Conservation (phyloP, 345 rosid species). For the Cardamine occulta region DNA sequence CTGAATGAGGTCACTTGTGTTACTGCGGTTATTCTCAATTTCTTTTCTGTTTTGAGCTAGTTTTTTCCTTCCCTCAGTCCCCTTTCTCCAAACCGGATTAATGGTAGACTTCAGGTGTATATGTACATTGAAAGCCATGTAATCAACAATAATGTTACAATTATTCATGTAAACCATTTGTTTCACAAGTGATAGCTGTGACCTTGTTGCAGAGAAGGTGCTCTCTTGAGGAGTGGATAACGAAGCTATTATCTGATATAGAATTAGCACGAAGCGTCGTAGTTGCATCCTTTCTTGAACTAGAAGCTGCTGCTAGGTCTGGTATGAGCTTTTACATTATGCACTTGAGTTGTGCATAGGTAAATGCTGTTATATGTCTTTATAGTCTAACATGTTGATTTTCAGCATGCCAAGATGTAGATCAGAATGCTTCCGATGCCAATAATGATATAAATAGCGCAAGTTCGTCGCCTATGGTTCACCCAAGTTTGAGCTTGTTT, state of each 20-base stretch:
- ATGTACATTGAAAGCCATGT: constrained; percentile 28
- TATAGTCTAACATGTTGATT: constrained; percentile 27
- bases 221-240: constrained; percentile 97
- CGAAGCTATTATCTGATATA: constrained; percentile 88
- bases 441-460: constrained; percentile 51
- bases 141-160: not conserved
- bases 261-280: constrained; percentile 88
- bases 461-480: constrained; percentile 50
- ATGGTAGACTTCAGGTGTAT: not conserved
- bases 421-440: constrained; percentile 57
- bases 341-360: not conserved
- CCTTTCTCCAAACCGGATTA: not conserved
- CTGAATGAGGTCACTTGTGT: not conserved
- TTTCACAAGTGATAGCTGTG: constrained; percentile 28
- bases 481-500: constrained; percentile 58
- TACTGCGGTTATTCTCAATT: constrained; percentile 20
- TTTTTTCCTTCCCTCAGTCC: constrained; percentile 1
- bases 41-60: constrained; percentile 3
- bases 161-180: constrained; percentile 12
- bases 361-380: not conserved
- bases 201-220: constrained; percentile 86
- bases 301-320: constrained; percentile 97
- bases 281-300: constrained; percentile 95
- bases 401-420: constrained; percentile 92
- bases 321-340: constrained; percentile 60